Percentiles rank a stretch among this genome's conserved stretches.
phyloP scores from a whole-genome alignment of 257 asterid genomes.

The Scutellaria galericulata region DNA sequence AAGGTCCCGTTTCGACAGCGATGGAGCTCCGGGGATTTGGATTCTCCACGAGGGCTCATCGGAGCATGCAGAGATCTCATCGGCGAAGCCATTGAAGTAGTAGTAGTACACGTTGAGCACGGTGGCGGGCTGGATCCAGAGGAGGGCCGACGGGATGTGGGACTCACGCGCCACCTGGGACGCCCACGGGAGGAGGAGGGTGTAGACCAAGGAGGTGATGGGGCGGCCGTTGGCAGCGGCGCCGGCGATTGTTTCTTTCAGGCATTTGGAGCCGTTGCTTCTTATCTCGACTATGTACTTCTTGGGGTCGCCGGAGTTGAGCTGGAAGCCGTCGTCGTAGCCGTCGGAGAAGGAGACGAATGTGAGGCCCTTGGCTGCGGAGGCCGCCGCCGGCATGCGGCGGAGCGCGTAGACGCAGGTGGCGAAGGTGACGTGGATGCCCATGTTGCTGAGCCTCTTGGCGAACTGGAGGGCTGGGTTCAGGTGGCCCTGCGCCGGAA shows the following conservation, averaged over 20 bases:
- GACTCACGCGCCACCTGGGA: constrained; percentile 54
- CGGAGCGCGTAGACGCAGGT: constrained; percentile 48
- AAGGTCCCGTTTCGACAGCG: constrained; percentile 48
- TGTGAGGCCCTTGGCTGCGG: constrained; percentile 40
- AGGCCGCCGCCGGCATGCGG: constrained; percentile 36
- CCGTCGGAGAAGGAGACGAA: constrained; percentile 62
- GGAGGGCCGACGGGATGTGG: constrained; percentile 56
- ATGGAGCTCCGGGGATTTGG: constrained; percentile 55
- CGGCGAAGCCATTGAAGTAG: constrained; percentile 56
- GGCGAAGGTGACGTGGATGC: constrained; percentile 58
- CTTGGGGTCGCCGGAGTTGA: constrained; percentile 3
- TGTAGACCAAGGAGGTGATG: constrained; percentile 51
- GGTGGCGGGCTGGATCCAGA: constrained; percentile 75
- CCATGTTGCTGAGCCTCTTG: constrained; percentile 48
- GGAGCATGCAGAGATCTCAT: constrained; percentile 26
- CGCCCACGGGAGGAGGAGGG: constrained; percentile 64
- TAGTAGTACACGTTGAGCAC: constrained; percentile 53
- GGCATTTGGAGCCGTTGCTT: constrained; percentile 40
- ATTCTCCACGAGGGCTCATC: constrained; percentile 29
- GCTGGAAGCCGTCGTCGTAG: constrained; percentile 49
- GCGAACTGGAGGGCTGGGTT: constrained; percentile 72
- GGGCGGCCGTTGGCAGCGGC: constrained; percentile 48
- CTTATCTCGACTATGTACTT: constrained; percentile 35
- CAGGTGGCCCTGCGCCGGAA: constrained; percentile 70
- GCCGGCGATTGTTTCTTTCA: constrained; percentile 33